Evolutionary conservation across 352 stramenopile species (phyloP).

Genomic region (Pythium monospermum): DNA sequence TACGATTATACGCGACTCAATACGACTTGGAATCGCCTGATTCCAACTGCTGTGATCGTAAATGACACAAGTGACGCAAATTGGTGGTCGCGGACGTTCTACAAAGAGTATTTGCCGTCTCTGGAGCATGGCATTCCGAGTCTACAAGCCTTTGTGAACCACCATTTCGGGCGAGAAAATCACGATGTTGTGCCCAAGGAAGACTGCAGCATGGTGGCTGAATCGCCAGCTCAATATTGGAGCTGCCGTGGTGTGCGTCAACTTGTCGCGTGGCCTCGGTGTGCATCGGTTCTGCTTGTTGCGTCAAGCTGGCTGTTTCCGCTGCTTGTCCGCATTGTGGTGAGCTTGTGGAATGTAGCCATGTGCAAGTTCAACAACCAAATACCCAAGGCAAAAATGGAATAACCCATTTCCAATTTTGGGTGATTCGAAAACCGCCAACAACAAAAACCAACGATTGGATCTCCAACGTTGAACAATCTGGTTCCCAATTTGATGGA

Average conservation of each 20-base stretch:
- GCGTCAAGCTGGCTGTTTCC: neutral
- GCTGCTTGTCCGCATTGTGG: neutral
- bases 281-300: neutral
- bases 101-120: conserved; percentile 34
- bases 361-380: conserved; percentile 16
- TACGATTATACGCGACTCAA: conserved; percentile 85
- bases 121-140: conserved; percentile 42
- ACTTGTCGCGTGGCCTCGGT: conserved; percentile 2
- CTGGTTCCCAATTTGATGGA: neutral
- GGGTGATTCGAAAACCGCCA: too few relatives aligned
- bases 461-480: conserved; percentile 13
- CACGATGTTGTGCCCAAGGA: too few relatives aligned
- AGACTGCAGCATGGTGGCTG: neutral
- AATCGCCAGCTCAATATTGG: conserved; percentile 4
- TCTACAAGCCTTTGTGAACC: conserved; percentile 34
- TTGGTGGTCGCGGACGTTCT: conserved; percentile 44
- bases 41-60: conserved; percentile 30
- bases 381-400: conserved; percentile 16
- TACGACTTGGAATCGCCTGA: conserved; percentile 46
- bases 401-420: conserved; percentile 15
- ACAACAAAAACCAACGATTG: too few relatives aligned
- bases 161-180: conserved; percentile 35
- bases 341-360: conserved; percentile 6
- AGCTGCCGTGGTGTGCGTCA: conserved; percentile 6
- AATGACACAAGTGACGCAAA: conserved; percentile 20